Evolutionary conservation across 2,329 filamentous ascomycete genomes (phyloP).

Genomic region (Lizonia empirigonia): DNA sequence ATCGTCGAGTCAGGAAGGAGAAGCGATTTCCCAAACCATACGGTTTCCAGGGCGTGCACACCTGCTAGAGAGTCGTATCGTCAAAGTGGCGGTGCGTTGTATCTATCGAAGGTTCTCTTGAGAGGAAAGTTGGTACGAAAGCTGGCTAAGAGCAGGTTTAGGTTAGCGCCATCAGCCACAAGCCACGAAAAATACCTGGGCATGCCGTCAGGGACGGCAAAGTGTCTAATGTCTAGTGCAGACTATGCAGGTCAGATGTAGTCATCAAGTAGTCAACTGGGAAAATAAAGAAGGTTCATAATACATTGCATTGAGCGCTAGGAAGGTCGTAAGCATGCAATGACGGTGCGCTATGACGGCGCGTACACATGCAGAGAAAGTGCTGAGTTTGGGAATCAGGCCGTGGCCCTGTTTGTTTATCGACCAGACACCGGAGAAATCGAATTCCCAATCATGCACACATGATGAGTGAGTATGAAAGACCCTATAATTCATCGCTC

Average conservation of each 20-base stretch:
- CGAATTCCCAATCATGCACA: slow-evolving; percentile 48
- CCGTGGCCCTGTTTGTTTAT: slow-evolving; percentile 44
- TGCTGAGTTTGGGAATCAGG: slow-evolving; percentile 37
- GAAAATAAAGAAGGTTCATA: slow-evolving; percentile 6
- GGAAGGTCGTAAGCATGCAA: slow-evolving; percentile 17
- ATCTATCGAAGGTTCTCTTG: background rate
- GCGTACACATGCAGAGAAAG: slow-evolving; percentile 17
- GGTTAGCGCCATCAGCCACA: slow-evolving; percentile 3
- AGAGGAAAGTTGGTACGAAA: slow-evolving; percentile 1
- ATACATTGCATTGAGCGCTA: slow-evolving; percentile 21
- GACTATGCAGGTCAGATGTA: background rate
- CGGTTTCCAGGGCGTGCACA: background rate
- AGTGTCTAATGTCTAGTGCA: background rate
- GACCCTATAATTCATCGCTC: slow-evolving; percentile 49
- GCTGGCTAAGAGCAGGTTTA: background rate
- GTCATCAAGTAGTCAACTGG: background rate
- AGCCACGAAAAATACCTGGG: background rate
- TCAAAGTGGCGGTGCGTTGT: background rate
- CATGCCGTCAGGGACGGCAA: background rate
- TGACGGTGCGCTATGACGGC: slow-evolving; percentile 9
- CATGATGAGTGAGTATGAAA: slow-evolving; percentile 44
- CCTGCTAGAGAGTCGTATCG: background rate
- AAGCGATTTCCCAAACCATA: background rate
- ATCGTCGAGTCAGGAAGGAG: background rate
- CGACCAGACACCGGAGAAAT: slow-evolving; percentile 48